Conservation (phyloP, 1,284 basidiomycete genomes). For the Sanguinoderma infundibulare region DNA sequence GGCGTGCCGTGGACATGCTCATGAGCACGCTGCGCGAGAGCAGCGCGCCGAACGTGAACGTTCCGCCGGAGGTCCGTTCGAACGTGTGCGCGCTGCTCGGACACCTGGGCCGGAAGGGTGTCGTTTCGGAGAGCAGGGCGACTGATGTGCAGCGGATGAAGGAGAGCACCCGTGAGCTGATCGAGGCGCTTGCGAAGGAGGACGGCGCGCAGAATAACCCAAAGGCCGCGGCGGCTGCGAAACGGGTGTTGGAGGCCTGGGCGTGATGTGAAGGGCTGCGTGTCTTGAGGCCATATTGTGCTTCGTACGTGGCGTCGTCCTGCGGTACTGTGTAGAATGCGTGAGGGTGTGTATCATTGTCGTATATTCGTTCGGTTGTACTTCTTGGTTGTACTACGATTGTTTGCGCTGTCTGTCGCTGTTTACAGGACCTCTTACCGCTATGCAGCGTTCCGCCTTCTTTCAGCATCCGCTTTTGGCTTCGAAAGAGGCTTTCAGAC, state of each 20-base stretch:
- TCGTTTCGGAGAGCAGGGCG: slow-evolving; percentile 39
- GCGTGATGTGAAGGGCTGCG: slow-evolving; percentile 9
- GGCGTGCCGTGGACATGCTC: slow-evolving; percentile 68
- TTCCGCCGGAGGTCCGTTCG: slow-evolving; percentile 70
- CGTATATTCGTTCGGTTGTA: slow-evolving; percentile 8
- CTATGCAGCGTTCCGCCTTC: neutral
- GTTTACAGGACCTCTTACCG: neutral
- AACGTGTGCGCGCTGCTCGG: slow-evolving; percentile 75
- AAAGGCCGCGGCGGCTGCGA: slow-evolving; percentile 30
- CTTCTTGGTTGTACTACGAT: slow-evolving; percentile 3
- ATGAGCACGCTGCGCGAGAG: slow-evolving; percentile 50
- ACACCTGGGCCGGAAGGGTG: slow-evolving; percentile 58
- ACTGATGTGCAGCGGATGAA: slow-evolving; percentile 53
- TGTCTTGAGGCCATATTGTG: neutral
- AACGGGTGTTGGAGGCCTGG: slow-evolving; percentile 36
- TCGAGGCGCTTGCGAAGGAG: slow-evolving; percentile 43
- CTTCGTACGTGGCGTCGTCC: neutral
- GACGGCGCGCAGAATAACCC: slow-evolving; percentile 18
- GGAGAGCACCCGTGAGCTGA: slow-evolving; percentile 49
- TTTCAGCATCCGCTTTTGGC: neutral
- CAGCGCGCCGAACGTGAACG: slow-evolving; percentile 55
- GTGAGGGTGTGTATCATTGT: neutral
- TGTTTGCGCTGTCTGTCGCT: neutral
- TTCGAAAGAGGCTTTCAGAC: neutral
- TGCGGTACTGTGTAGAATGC: neutral